Conservation (phyloP, 805 yeast genomes). For the Yarrowia sp. region DNA sequence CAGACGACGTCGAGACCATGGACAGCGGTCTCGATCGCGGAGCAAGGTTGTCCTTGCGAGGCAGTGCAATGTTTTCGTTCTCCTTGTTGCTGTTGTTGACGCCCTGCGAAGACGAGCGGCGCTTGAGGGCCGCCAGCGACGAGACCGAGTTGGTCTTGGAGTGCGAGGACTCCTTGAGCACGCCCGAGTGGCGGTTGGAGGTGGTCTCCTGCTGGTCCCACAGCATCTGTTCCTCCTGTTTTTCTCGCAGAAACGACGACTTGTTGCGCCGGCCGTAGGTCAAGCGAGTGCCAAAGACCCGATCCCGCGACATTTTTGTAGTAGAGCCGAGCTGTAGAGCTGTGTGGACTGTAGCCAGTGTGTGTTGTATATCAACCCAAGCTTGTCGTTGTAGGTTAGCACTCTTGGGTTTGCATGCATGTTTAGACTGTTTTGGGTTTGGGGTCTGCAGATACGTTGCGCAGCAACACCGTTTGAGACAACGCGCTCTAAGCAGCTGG, state of each 20-base stretch:
- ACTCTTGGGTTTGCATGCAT: not conserved
- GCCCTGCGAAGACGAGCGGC: not conserved
- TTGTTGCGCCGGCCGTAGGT: conserved; percentile 23
- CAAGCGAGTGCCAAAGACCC: conserved; percentile 10
- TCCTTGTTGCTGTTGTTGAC: not conserved
- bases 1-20: conserved; percentile 29
- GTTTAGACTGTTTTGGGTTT: not conserved
- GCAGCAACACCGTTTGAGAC: conserved; percentile 18
- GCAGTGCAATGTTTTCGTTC: conserved; percentile 1
- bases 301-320: conserved; percentile 8
- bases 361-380: not conserved
- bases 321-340: not conserved
- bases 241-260: conserved; percentile 13
- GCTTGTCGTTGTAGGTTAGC: no score
- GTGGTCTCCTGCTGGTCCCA: conserved; percentile 16
- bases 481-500: not conserved
- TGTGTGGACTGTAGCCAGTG: not conserved
- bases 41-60: not conserved
- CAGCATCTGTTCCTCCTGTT: conserved; percentile 19
- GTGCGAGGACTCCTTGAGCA: conserved; percentile 20
- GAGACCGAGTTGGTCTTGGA: conserved; percentile 9
- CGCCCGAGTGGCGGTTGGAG: not conserved
- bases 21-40: not conserved
- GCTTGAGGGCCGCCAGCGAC: conserved; percentile 17
- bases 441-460: conserved; percentile 11